Base-by-base conservation (phyloP, 2,329 filamentous ascomycete species). In the Penicillium sp. region DNA sequence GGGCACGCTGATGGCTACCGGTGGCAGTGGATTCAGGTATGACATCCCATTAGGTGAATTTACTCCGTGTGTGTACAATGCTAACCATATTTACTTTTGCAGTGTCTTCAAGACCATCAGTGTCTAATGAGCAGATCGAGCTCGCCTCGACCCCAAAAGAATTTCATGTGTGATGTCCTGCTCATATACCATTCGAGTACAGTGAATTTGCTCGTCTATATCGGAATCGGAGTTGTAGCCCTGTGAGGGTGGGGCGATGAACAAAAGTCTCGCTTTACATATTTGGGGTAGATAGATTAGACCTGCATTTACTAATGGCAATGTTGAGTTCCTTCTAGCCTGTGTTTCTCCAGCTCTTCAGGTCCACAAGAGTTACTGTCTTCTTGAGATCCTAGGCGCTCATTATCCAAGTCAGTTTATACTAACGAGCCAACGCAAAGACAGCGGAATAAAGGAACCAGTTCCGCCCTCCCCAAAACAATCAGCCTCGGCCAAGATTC, bases 1-100 rank as follows among this genome's bases (percentile, higher is more conserved):
- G 0, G 93, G 93, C 27, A 84, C 84, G 29, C 74, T 97, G 53
- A 85, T 97, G 73, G 90, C 89, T 1, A 98, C 93, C 0, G 93
- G 93, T 8, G 87, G 90, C 64, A 85, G 85, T 71, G 83, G 84
- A 44, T 96, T 98, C 72, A 80, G 81, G 78, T 79, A 71, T 61
- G 77, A 72, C 23, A 12, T 9, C 7, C 10, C 8, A 42, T 46
- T 20, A 6, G 4, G 10, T 13, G 3, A 12, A 18, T 6, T 3
- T 1, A 13, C 8, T 29, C 28, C 27, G 38, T 20, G 20, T 18
- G 2, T 33, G 18, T 40, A 47, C 23, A 27, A 28, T 54, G 44
- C 59, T 66, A 63, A 61, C 44, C 31, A 20, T 37, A 27, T 15
- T 49, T 18, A 25, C 33, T 40, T 43, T 33, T 47, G 46, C 53